These are phyloP conservation scores for Fusarium xyrophilum DNA, from an alignment of 2,329 filamentous ascomycete species.

Conservation along the genomic window DNA sequence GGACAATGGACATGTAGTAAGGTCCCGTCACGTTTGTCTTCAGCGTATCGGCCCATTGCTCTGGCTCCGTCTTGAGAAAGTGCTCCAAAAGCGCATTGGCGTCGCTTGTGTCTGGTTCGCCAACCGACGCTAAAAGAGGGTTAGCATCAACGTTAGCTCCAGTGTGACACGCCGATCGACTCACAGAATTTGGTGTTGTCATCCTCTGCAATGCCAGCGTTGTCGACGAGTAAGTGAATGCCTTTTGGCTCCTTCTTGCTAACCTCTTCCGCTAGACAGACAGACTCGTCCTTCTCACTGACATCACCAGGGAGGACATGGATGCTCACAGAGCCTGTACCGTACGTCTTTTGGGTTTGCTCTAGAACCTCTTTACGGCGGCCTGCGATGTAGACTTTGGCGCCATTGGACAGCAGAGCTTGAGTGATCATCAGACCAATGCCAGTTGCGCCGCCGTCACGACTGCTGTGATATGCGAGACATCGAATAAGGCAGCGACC, in stretches of 20 bases:
- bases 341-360: neutral
- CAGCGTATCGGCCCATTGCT: neutral
- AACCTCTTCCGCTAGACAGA: neutral
- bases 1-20: constrained; percentile 17
- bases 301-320: constrained; percentile 2
- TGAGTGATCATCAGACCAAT: constrained; percentile 7
- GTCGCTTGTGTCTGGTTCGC: neutral
- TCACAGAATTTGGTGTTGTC: constrained; percentile 7
- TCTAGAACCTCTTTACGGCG: neutral
- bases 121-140: neutral
- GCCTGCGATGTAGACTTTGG: constrained; percentile 13
- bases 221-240: neutral
- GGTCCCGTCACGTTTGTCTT: neutral
- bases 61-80: neutral
- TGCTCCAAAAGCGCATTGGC: constrained; percentile 3
- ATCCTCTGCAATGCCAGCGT: constrained; percentile 1
- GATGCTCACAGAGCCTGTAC: neutral
- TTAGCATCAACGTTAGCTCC: accelerated
- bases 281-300: neutral
- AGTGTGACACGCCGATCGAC: accelerated
- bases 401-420: neutral
- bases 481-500: constrained; percentile 1
- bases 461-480: neutral
- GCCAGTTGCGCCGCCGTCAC: constrained; percentile 5
- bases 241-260: neutral